phyloP scores from a whole-genome alignment of 2,329 filamentous ascomycete species.

The Fusarium staphyleae region DNA sequence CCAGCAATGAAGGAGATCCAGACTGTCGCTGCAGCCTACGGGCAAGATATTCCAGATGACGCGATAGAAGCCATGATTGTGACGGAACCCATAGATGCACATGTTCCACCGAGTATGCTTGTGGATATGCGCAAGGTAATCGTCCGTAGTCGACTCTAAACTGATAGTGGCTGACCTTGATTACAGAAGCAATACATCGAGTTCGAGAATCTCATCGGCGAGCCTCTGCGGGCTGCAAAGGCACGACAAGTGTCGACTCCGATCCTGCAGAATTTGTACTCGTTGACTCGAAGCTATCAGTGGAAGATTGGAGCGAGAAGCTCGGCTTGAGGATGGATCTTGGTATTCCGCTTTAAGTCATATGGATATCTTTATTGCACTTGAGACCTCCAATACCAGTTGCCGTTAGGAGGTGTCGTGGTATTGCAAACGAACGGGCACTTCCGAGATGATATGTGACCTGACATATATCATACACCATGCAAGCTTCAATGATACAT shows the following conservation, averaged over 20 bases:
- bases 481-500: no score
- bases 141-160: background rate
- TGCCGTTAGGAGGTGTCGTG: no score
- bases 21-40: constrained; percentile 32
- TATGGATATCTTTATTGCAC: no score
- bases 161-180: constrained; percentile 9
- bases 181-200: constrained; percentile 38
- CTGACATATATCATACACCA: no score
- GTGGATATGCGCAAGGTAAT: constrained; percentile 34
- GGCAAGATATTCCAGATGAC: constrained; percentile 33
- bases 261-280: constrained; percentile 30
- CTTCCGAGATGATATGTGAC: no score
- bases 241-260: constrained; percentile 26
- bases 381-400: no score
- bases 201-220: constrained; percentile 38
- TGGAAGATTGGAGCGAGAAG: constrained; percentile 31
- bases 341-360: background rate
- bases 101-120: constrained; percentile 38
- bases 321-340: background rate
- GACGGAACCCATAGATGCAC: constrained; percentile 35
- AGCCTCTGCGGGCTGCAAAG: constrained; percentile 34
- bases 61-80: constrained; percentile 33
- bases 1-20: constrained; percentile 38
- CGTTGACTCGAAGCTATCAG: constrained; percentile 31
- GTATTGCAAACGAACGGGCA: no score